Base-by-base conservation (phyloP, 768 basidiomycete genomes). In the Pleurotus ostreatus region DNA sequence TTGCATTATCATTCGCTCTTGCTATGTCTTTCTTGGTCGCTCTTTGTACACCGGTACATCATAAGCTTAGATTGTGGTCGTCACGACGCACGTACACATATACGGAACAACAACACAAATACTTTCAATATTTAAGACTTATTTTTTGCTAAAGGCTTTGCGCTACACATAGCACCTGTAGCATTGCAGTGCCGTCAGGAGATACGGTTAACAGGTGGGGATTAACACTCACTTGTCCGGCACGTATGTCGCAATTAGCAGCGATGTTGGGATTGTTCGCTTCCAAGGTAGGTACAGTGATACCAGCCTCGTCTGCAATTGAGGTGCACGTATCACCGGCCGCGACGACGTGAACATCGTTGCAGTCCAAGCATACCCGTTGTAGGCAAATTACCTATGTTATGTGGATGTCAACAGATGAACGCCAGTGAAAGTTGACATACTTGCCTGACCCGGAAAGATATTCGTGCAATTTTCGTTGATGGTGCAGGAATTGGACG, bases 191-290 rank as follows among this genome's bases (percentile, higher is more conserved):
- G 23, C 23, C 23, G 23, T 25, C 23, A 25, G 23, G 5, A 25
- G 23, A 25, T 5, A 25, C 23, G 23, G 23, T 23, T 23, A 4
- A 23, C 23, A 23, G 23, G 23, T 25, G 5, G 23, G 23, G 5
- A 25, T 25, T 5, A 4, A 25, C 23, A 25, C 23, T 25, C 5
- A 87, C 86, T 78, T 88, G 84, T 47, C 73, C 78, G 55, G 77
- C 66, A 68, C 82, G 75, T 70, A 85, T 85, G 38, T 65, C 66
- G 70, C 84, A 85, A 5, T 30, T 61, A 7, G 59, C 55, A 66
- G 83, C 70, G 56, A 89, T 65, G 63, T 88, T 84, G 3, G 82
- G 86, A 72, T 89, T 89, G 73, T 89, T 88, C 26, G 72, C 63
- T 58, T 74, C 65, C 22, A 90, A 71, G 16, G 78, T 78, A 41